phyloP scores from a whole-genome alignment of 305 asterid genomes.

The Fraxinus latifolia region DNA sequence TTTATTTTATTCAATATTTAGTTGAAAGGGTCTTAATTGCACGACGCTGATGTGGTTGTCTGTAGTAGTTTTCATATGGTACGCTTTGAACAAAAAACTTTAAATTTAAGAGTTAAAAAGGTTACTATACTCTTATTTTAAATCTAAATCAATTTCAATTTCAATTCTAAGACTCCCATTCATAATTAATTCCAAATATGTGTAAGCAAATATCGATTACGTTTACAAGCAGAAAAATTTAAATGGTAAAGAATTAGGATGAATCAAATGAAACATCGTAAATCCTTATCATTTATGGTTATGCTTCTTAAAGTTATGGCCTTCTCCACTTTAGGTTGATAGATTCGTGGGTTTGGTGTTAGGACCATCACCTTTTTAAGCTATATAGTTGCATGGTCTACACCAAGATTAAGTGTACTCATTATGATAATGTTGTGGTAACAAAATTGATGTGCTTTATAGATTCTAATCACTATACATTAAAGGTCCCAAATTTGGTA shows the following conservation, averaged over 20 bases:
- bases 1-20: not conserved
- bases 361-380: constrained; percentile 32
- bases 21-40: not conserved
- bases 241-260: not conserved
- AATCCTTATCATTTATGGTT: constrained; percentile 10
- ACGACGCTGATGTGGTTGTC: not conserved
- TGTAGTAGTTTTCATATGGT: not conserved
- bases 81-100: not conserved
- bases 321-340: constrained; percentile 20
- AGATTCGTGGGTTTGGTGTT: not conserved
- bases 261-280: not conserved
- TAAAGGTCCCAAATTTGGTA: constrained; percentile 35
- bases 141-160: not conserved
- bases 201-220: not conserved
- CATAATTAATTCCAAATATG: not conserved
- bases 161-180: not conserved
- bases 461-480: not conserved
- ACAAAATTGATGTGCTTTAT: constrained; percentile 30
- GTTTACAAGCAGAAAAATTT: not conserved
- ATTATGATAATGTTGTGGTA: constrained; percentile 36
- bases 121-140: not conserved
- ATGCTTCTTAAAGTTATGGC: constrained; percentile 32
- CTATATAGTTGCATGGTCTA: constrained; percentile 48
- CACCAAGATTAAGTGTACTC: constrained; percentile 35
- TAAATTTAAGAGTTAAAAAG: not conserved